Base-by-base conservation (phyloP, 2,329 filamentous ascomycete species). In the Coniosporium uncinatum region DNA sequence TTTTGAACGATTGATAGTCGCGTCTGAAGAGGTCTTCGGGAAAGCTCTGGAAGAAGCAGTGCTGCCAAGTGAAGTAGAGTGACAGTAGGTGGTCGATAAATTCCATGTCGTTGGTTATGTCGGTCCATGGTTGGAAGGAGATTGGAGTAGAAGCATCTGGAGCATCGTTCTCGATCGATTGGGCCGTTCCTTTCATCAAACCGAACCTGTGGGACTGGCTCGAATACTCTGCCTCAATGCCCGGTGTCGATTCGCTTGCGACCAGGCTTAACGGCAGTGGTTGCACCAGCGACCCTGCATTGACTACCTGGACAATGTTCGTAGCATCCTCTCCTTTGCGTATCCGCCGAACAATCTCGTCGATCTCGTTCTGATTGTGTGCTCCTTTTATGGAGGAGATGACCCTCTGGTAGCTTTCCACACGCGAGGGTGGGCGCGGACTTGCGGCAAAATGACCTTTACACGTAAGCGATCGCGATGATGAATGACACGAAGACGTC, bases 41-140 rank as follows among this genome's bases (percentile, higher is more conserved):
- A 35, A 88, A 72, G 3, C 84, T 78, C 3, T 82, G 78, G 59
- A 86, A 87, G 13, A 83, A 87, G 3, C 84, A 81, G 55, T 88
- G 86, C 49, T 35, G 33, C 64, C 81, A 84, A 13, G 51, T 51
- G 49, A 87, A 87, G 61, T 86, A 87, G 22, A 85, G 64, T 1
- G 75, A 70, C 40, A 86, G 61, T 8, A 86, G 66, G 50, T 82
- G 79, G 46, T 80, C 70, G 1, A 86, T 76, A 22, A 86, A 69
- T 13, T 57, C 62, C 13, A 66, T 52, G 48, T 86, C 80, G 3
- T 58, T 53, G 2, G 80, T 83, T 18, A 85, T 70, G 31, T 52
- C 66, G 2, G 82, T 85, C 83, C 82, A 86, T 4, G 55, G 59
- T 20, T 39, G 37, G 22, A 42, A 36, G 29, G 36, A 37, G n/a